Evolutionary conservation across 352 stramenopile species (phyloP).

Genomic region (Peronospora farinosa): DNA sequence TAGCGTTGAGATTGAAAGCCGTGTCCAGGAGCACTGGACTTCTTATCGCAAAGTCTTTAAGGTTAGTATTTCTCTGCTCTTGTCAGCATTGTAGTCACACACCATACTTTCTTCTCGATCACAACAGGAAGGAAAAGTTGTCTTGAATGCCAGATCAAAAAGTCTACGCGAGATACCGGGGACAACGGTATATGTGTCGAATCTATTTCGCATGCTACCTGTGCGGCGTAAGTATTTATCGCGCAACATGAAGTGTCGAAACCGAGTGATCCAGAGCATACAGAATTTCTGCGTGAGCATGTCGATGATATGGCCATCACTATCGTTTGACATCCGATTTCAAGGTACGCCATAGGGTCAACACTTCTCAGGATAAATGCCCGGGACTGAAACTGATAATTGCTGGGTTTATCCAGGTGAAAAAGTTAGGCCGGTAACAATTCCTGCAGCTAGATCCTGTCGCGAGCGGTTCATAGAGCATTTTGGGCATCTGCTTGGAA

Average conservation of each 20-base stretch:
- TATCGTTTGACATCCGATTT: slow-evolving; percentile 54
- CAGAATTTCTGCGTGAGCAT: slow-evolving; percentile 45
- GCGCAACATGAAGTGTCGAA: slow-evolving; percentile 29
- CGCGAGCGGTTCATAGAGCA: slow-evolving; percentile 33
- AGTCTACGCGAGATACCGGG: slow-evolving; percentile 33
- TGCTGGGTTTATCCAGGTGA: slow-evolving; percentile 10
- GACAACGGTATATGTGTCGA: slow-evolving; percentile 39
- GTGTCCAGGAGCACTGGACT: slow-evolving; percentile 44
- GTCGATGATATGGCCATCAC: slow-evolving; percentile 66
- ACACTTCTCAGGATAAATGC: not conserved
- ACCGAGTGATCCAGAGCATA: slow-evolving; percentile 36
- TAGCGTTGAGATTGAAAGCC: slow-evolving; percentile 61
- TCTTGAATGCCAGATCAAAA: slow-evolving; percentile 52
- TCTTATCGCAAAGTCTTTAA: slow-evolving; percentile 64
- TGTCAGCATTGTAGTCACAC: not conserved
- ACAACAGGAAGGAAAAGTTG: slow-evolving; percentile 40
- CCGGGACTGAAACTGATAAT: not conserved
- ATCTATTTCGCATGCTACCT: slow-evolving; percentile 60
- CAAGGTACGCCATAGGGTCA: slow-evolving; percentile 19
- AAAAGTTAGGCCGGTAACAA: slow-evolving; percentile 10
- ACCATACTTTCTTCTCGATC: not conserved
- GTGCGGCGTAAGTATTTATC: slow-evolving; percentile 44
- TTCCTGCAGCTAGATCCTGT: slow-evolving; percentile 28
- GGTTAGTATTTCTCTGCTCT: slow-evolving; percentile 21
- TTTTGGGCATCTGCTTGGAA: slow-evolving; percentile 40